Base-by-base conservation (phyloP, 352 stramenopile species). In the Elongisporangium prolatum region DNA sequence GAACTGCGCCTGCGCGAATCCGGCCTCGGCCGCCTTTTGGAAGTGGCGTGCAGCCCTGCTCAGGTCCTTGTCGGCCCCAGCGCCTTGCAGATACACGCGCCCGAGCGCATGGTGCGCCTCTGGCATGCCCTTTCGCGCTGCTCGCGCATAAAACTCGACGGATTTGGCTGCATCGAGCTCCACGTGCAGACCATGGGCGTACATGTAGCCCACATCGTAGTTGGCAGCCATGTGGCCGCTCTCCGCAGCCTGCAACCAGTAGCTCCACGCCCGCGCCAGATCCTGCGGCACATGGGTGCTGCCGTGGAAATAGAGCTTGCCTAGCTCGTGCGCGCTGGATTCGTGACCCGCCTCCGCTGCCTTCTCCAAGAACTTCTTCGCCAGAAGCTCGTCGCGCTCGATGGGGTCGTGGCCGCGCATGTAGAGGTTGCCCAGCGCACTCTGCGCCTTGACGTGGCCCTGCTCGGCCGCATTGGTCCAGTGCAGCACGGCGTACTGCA, bases 201-300 rank as follows among this genome's bases (percentile, higher is more conserved):
- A 95, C 73, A 95, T 71, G 60, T 81, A 83, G 14, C 66, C 86
- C 34, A 95, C 55, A 48, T 92, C 84, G 55, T 85, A 92, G 60
- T 74, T 84, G 48, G 84, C 84, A 1, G 80, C 78, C 71, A 83
- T 80, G 72, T 93, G 80, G 10, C 82, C 82, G 13, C 65, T 68
- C 2, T 83, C 63, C 5, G 84, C 84, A 9, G 86, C 83, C 10
- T 65, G 67, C 5, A 58, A 65, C 81, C 82, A 95, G 69, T 91
- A 93, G 16, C 73, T 51, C 17, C 93, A 60, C 48, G 86, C 78
- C 4, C 50, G 56, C 20, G 59, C 65, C 21, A 73, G 55, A 58
- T 88, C 63, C 2, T 60, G 59, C 28, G 58, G 54, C 13, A 74
- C 59, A 4, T 64, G 55, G 17, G 72, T 57, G 53, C 64, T 72